A percentile compares a stretch with the other conserved stretches of the same genome.
These are phyloP conservation scores for Tuber calosporum DNA, from an alignment of 495 filamentous ascomycete species.

Conservation along the genomic window DNA sequence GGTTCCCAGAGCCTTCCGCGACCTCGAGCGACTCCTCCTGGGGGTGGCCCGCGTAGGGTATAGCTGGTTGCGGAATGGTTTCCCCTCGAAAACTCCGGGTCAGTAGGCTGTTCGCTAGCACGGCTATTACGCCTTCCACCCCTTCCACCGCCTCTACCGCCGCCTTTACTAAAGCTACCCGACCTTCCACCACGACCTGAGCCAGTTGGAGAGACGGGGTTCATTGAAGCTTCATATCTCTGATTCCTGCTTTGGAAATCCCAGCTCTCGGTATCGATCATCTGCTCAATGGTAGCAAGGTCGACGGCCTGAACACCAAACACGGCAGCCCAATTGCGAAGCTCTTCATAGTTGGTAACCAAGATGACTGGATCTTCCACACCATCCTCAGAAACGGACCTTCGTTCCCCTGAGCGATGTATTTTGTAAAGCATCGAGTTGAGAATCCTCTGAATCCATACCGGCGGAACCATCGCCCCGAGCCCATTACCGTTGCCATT, in stretches of 20 bases:
- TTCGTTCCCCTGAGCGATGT: conserved; percentile 48
- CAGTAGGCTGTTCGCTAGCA: conserved; percentile 9
- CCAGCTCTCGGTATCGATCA: conserved; percentile 34
- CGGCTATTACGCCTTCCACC: conserved; percentile 21
- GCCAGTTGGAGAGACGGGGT: neutral
- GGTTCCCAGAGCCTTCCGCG: conserved; percentile 39
- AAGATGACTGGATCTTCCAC: conserved; percentile 47
- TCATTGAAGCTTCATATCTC: conserved; percentile 24
- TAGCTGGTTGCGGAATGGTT: conserved; percentile 13
- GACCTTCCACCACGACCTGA: conserved; percentile 7
- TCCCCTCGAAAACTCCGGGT: conserved; percentile 11
- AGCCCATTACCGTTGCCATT: conserved; percentile 30
- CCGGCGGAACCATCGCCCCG: conserved; percentile 42
- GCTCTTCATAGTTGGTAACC: conserved; percentile 54
- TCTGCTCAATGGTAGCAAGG: conserved; percentile 28
- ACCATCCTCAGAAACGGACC: conserved; percentile 41
- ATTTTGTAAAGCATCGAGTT: conserved; percentile 58
- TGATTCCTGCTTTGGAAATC: conserved; percentile 26
- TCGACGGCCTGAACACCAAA: conserved; percentile 56
- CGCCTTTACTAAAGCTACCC: conserved; percentile 9
- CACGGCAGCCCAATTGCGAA: conserved; percentile 53
- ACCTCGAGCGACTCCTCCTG: conserved; percentile 37
- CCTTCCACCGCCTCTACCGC: conserved; percentile 16
- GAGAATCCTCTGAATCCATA: conserved; percentile 46
- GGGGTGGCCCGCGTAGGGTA: conserved; percentile 27